Percentiles rank a stretch among this genome's conserved stretches.
These are phyloP conservation scores for Eugenia klotzschiana DNA, from an alignment of 441 rosid genomes.

Conservation along the genomic window DNA sequence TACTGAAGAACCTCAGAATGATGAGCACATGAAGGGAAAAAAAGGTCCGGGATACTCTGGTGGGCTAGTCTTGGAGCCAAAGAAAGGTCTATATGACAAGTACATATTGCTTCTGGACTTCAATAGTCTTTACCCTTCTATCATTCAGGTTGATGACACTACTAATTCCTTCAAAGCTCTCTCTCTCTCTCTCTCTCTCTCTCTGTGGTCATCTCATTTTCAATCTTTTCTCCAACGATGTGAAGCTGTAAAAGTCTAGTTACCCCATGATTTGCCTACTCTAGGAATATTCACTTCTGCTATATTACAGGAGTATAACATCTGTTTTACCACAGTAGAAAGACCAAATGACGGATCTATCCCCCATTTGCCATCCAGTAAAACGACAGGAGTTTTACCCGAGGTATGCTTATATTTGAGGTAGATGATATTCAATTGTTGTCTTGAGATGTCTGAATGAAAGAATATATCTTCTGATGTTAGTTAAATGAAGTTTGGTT, in stretches of 20 bases:
- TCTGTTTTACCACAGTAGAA: conserved; percentile 89
- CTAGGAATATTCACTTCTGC: neutral
- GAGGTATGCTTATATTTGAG: conserved; percentile 39
- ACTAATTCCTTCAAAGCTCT: neutral
- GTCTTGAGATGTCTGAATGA: neutral
- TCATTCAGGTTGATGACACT: conserved; percentile 59
- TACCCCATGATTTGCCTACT: neutral
- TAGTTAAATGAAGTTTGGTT: neutral
- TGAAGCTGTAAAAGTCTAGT: neutral
- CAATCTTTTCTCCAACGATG: neutral
- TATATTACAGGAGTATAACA: conserved; percentile 73
- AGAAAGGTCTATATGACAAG: conserved; percentile 87
- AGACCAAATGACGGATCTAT: conserved; percentile 58
- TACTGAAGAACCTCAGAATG: conserved; percentile 24
- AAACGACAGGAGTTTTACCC: conserved; percentile 73
- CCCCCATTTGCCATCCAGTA: conserved; percentile 58
- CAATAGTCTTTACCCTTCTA: conserved; percentile 97
- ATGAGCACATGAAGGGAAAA: conserved; percentile 44
- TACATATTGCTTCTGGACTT: conserved; percentile 88
- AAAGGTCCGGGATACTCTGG: conserved; percentile 90
- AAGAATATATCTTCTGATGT: neutral
- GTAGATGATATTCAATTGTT: neutral
- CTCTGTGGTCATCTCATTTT: neutral
- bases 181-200: neutral
- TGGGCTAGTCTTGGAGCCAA: conserved; percentile 96